A percentile compares a stretch with the other conserved stretches of the same genome.
Conservation (phyloP, 768 basidiomycete genomes). For the Amanita brunnescens region DNA sequence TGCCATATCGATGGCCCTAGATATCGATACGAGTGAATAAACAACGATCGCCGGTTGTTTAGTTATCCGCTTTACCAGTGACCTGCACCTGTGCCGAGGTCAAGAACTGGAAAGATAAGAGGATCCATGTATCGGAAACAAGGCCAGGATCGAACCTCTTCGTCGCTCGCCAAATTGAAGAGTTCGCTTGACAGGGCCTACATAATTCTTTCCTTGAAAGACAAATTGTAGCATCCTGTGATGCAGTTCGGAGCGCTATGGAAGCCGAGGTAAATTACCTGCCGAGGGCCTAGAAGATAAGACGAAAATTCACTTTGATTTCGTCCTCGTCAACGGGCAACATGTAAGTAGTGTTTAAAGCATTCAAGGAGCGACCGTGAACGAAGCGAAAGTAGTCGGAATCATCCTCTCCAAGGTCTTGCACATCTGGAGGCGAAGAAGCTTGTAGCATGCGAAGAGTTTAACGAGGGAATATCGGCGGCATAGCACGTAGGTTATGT, state of each 20-base stretch:
- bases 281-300: not conserved
- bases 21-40: constrained; percentile 16
- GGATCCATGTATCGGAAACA: constrained; percentile 1
- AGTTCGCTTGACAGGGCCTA: constrained; percentile 54
- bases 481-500: constrained; percentile 12
- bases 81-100: constrained; percentile 63
- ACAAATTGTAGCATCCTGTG: constrained; percentile 64
- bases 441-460: constrained; percentile 17
- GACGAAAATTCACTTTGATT: constrained; percentile 35
- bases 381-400: constrained; percentile 44
- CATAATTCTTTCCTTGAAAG: constrained; percentile 52
- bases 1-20: constrained; percentile 66
- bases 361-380: constrained; percentile 47
- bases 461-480: constrained; percentile 9
- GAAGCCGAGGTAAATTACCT: constrained; percentile 2
- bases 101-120: constrained; percentile 37
- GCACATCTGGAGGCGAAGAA: constrained; percentile 8
- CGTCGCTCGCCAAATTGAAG: constrained; percentile 43
- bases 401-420: constrained; percentile 32
- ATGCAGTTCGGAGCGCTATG: constrained; percentile 52
- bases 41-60: not conserved
- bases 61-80: constrained; percentile 35
- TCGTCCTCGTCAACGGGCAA: constrained; percentile 64
- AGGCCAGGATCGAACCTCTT: constrained; percentile 22
- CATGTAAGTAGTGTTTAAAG: constrained; percentile 47